Percentiles rank a stretch among this genome's conserved stretches.
Evolutionary conservation across 805 yeast genomes (phyloP).

Genomic region (Kazachstania psychrophila): DNA sequence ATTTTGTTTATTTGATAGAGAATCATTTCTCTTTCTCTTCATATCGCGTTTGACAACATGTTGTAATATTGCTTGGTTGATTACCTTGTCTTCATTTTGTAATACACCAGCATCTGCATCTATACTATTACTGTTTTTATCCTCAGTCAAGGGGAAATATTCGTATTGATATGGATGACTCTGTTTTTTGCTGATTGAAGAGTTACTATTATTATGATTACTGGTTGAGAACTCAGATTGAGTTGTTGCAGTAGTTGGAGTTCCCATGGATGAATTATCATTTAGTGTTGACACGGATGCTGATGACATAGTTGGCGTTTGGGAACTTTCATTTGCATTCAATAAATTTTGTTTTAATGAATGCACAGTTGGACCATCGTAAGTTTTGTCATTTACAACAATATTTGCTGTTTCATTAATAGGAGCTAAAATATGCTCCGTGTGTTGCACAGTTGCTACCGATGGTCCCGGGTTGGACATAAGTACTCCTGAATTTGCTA

Average conservation of each 20-base stretch:
- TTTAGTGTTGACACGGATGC: neutral
- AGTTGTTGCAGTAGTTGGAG: constrained; percentile 1
- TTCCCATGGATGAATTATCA: constrained; percentile 2
- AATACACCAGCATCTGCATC: constrained; percentile 10
- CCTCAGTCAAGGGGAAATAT: constrained; percentile 5
- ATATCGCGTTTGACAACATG: constrained; percentile 17
- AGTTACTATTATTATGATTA: neutral
- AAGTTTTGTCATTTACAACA: neutral
- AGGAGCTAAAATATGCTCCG: constrained; percentile 9
- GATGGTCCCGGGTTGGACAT: constrained; percentile 17
- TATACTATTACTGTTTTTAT: neutral
- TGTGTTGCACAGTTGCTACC: constrained; percentile 17
- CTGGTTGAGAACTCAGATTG: neutral
- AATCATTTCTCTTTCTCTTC: constrained; percentile 17
- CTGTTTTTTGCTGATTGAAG: constrained; percentile 2
- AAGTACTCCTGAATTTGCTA: neutral
- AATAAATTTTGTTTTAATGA: constrained; percentile 17
- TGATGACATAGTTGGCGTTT: constrained; percentile 1
- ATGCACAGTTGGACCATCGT: constrained; percentile 10
- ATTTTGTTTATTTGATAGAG: constrained; percentile 2
- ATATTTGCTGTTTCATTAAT: constrained; percentile 1
- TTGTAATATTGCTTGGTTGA: constrained; percentile 15
- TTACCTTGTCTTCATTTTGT: constrained; percentile 17
- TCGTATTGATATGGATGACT: constrained; percentile 11
- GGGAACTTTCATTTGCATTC: constrained; percentile 8